Evolutionary conservation across 2,329 filamentous ascomycete genomes (phyloP).

Genomic region (Corniculantispora saksenae): DNA sequence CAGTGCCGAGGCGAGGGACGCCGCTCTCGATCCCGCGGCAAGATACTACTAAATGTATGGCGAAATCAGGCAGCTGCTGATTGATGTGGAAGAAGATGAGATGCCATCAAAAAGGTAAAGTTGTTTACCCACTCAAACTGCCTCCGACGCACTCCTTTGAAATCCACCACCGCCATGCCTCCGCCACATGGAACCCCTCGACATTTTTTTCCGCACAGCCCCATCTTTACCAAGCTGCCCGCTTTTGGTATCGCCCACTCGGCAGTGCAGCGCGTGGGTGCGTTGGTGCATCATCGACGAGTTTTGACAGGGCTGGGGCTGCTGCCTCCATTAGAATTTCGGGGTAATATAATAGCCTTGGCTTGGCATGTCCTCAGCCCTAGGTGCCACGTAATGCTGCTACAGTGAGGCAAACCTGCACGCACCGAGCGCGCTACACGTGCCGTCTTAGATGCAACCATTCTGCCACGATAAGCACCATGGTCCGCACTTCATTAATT

Average conservation of each 20-base stretch:
- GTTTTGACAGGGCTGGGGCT: neutral
- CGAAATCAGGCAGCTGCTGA: too few relatives aligned
- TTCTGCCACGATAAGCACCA: neutral
- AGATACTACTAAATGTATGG: too few relatives aligned
- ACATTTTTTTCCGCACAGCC: slow-evolving; percentile 14
- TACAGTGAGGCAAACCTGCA: neutral
- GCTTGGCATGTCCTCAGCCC: slow-evolving; percentile 8
- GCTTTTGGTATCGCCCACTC: slow-evolving; percentile 8
- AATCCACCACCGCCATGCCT: neutral
- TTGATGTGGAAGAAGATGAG: too few relatives aligned
- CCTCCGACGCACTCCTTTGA: neutral
- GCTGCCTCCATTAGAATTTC: neutral
- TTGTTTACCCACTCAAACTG: neutral
- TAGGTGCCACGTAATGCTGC: slow-evolving; percentile 9
- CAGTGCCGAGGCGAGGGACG: neutral
- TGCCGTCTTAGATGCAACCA: neutral
- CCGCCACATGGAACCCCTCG: neutral
- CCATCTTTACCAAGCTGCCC: neutral
- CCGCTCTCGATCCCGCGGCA: too few relatives aligned
- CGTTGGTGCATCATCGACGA: slow-evolving; percentile 14
- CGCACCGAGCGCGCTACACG: neutral
- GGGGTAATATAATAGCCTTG: neutral
- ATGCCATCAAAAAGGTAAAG: neutral
- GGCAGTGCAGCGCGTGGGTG: slow-evolving; percentile 7
- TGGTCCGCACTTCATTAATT: neutral